Conservation (phyloP, 805 yeast species). For the Candida ficus region DNA sequence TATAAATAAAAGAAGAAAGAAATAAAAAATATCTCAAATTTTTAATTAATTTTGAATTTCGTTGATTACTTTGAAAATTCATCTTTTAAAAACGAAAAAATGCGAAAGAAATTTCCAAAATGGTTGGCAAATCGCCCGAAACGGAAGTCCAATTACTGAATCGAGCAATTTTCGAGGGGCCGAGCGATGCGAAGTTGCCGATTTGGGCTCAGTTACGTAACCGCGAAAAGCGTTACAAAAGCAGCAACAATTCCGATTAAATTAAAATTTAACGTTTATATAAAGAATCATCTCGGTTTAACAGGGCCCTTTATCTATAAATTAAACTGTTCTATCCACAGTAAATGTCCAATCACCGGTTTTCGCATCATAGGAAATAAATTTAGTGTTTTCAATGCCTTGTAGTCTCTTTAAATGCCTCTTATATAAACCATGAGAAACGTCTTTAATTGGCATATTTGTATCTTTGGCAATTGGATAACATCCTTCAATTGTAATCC, state of each 20-base stretch:
- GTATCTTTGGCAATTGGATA: slow-evolving; percentile 75
- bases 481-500: slow-evolving; percentile 70
- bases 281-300: too few relatives aligned
- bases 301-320: too few relatives aligned
- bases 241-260: too few relatives aligned
- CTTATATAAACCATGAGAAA: slow-evolving; percentile 63
- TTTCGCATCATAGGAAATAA: slow-evolving; percentile 70
- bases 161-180: slow-evolving; percentile 1
- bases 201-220: slow-evolving; percentile 4
- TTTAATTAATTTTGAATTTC: too few relatives aligned
- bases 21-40: background rate
- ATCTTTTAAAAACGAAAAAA: too few relatives aligned
- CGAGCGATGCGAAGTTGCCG: slow-evolving; percentile 5
- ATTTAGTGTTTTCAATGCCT: slow-evolving; percentile 51
- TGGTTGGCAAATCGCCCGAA: background rate
- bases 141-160: background rate
- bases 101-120: background rate
- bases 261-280: too few relatives aligned
- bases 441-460: slow-evolving; percentile 69
- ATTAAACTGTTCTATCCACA: slow-evolving; percentile 30
- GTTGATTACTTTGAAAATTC: too few relatives aligned
- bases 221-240: background rate
- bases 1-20: background rate
- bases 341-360: slow-evolving; percentile 69
- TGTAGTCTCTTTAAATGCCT: slow-evolving; percentile 67